These are phyloP conservation scores for Pichia californica DNA, from an alignment of 805 yeast species.

Conservation along the genomic window DNA sequence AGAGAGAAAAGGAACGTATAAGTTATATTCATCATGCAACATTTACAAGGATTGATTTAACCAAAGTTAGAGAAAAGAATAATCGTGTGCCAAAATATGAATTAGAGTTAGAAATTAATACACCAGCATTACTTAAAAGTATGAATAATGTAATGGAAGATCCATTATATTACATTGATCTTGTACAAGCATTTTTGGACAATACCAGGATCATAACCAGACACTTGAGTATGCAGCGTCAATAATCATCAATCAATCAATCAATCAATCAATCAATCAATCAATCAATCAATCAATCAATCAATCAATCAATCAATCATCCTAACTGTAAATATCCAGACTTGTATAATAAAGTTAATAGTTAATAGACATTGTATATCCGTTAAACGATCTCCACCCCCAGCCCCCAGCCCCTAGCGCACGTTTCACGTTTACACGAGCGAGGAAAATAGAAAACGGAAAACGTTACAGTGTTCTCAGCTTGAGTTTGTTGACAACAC, in stretches of 20 bases:
- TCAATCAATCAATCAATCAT: no score
- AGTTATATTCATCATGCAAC: slow-evolving; percentile 72
- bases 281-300: no score
- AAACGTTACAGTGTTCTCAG: no score
- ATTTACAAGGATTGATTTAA: slow-evolving; percentile 65
- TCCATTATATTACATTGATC: slow-evolving; percentile 37
- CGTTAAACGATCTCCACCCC: no score
- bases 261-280: no score
- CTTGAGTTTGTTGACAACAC: no score
- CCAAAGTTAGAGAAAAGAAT: slow-evolving; percentile 41
- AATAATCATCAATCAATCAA: background rate
- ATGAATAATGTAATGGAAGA: slow-evolving; percentile 30
- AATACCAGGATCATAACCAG: slow-evolving; percentile 34
- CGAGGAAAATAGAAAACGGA: no score
- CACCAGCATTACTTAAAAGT: slow-evolving; percentile 26
- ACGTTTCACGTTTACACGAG: no score
- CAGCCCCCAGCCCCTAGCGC: no score
- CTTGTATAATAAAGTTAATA: no score
- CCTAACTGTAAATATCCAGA: no score
- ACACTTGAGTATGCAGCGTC: slow-evolving; percentile 25
- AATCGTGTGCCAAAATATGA: slow-evolving; percentile 26
- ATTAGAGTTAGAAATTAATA: slow-evolving; percentile 31
- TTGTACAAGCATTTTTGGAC: slow-evolving; percentile 40
- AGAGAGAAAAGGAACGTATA: slow-evolving; percentile 66
- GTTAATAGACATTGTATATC: no score